Evolutionary conservation across 1,284 basidiomycete species (phyloP), one percentile per base, ranked within the genome.

Genomic region (Pholiota adiposa): DNA sequence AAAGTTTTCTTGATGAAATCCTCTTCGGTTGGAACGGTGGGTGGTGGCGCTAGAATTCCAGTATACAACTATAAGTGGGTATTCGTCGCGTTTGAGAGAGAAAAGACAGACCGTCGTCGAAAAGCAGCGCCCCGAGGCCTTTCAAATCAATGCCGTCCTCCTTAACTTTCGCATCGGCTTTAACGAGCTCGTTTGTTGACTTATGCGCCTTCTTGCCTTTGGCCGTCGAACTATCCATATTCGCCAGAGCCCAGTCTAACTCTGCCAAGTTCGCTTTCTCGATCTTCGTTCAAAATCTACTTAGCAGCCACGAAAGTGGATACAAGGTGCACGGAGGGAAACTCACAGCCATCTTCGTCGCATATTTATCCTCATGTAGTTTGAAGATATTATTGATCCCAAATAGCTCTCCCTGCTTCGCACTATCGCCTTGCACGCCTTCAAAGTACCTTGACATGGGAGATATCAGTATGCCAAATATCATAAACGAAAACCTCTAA

Each of bases 321-420:
- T 12, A 34, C 9, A 23, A n/a, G n/a, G n/a, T n/a, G n/a, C n/a
- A n/a, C n/a, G n/a, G 21, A 34, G 18, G 29, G 11, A 48, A 16
- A 33, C 82, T 58, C 73, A 90, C 90, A 60, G 86, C 83, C 72
- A 83, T 81, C 72, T 93, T 91, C 0, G 90, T 93, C 34, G 87
- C 83, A n/a, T 88, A 73, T 16, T 81, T 85, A 59, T 80, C 77
- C 69, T 92, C 90, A 61, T 93, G 88, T n/a, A 94, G 75, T 63
- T 80, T 86, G 74, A 94, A 93, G 43, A 94, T 90, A 67, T 94
- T 94, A 67, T 88, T 85, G 54, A 90, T 79, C 1, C 92, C 92
- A 66, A 94, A 94, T 4, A 94, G 80, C 67, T 94, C 93, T 19
- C 93, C 93, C 65, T 88, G 85, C 66, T 87, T 86, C 2, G 70